A percentile compares a stretch with the other conserved stretches of the same genome.
These are phyloP conservation scores for Balakata baccata DNA, from an alignment of 345 rosid species.

Conservation along the genomic window DNA sequence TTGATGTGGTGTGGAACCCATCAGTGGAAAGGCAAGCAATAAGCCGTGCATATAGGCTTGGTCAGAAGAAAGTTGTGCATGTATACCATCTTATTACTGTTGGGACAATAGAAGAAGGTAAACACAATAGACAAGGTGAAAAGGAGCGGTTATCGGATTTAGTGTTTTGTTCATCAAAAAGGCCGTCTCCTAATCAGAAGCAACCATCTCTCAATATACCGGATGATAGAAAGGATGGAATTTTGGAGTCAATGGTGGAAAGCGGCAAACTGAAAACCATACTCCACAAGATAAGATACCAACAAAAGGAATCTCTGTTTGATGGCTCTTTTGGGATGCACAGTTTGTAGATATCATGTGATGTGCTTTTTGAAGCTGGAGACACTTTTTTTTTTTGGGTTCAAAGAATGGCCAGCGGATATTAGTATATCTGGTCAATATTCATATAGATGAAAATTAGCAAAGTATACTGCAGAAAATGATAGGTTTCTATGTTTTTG, in stretches of 20 bases:
- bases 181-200: background rate
- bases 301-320: slow-evolving; percentile 13
- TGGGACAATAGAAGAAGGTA: slow-evolving; percentile 51
- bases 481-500: too few species aligned
- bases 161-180: slow-evolving; percentile 41
- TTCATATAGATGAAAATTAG: too few species aligned
- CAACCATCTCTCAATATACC: background rate
- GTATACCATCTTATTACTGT: slow-evolving; percentile 59
- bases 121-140: slow-evolving; percentile 44
- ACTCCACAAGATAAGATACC: slow-evolving; percentile 31
- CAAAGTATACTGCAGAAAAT: too few species aligned
- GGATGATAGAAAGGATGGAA: slow-evolving; percentile 23
- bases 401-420: too few species aligned
- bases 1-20: slow-evolving; percentile 88
- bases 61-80: slow-evolving; percentile 61
- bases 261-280: slow-evolving; percentile 20
- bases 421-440: too few species aligned
- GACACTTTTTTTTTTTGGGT: too few species aligned
- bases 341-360: background rate
- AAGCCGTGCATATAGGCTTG: slow-evolving; percentile 67
- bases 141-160: slow-evolving; percentile 53
- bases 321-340: slow-evolving; percentile 22
- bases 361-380: background rate
- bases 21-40: slow-evolving; percentile 84
- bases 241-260: slow-evolving; percentile 36